These are phyloP conservation scores for Neofusicoccum umdonicola DNA, from an alignment of 2,329 filamentous ascomycete species.

Conservation along the genomic window DNA sequence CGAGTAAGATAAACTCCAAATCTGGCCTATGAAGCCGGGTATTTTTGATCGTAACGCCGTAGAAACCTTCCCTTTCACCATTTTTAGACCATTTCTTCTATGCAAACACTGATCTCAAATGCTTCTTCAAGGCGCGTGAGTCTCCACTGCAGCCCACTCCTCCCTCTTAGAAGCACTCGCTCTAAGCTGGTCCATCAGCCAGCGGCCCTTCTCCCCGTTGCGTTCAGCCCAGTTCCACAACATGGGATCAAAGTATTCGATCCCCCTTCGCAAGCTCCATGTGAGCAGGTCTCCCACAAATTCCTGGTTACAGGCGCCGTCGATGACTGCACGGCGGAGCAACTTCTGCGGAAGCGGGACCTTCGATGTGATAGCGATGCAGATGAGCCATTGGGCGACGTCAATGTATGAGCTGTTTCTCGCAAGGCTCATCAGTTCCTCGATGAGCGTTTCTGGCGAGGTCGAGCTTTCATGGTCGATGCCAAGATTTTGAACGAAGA, in stretches of 20 bases:
- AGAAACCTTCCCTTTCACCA: not conserved
- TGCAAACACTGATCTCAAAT: not conserved
- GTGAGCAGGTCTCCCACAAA: not conserved
- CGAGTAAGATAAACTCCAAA: no score
- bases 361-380: not conserved
- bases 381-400: conserved; percentile 28
- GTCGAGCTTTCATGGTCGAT: conserved; percentile 35
- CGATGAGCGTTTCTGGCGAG: conserved; percentile 34
- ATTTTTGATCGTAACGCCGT: not conserved
- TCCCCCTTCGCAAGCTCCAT: not conserved
- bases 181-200: conserved; percentile 3
- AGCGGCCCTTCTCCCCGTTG: not conserved
- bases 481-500: conserved; percentile 33
- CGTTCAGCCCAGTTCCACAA: conserved; percentile 13
- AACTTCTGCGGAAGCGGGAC: not conserved
- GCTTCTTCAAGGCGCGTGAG: not conserved
- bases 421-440: conserved; percentile 29
- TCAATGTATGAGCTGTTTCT: conserved; percentile 28
- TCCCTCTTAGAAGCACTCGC: not conserved
- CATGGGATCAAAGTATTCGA: conserved; percentile 4
- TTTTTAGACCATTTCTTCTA: no score
- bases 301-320: not conserved
- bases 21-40: not conserved
- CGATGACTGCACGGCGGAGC: not conserved
- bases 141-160: not conserved